Evolutionary conservation across 257 asterid species (phyloP).

Genomic region (Linderniella brevidens): DNA sequence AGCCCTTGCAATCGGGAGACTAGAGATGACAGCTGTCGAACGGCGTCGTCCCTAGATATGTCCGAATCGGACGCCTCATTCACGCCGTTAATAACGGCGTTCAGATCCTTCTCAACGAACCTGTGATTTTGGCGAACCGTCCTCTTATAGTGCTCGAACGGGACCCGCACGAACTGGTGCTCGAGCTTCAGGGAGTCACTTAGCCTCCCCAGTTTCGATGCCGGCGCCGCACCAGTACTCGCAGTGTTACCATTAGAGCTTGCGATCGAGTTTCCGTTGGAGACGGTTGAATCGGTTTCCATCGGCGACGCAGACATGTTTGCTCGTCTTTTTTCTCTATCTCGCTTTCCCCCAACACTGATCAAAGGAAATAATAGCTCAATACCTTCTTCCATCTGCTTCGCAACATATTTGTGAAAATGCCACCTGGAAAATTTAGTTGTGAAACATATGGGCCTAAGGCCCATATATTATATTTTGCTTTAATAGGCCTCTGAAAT

Average conservation of each 20-base stretch:
- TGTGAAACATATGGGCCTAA: no score
- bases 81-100: constrained; percentile 52
- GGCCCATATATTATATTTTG: no score
- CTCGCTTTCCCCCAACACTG: no score
- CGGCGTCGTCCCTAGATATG: constrained; percentile 57
- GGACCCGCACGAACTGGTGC: constrained; percentile 95
- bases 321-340: no score
- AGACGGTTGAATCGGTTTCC: no score
- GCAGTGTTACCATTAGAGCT: not conserved
- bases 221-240: constrained; percentile 15
- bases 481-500: no score
- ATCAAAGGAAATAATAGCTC: no score
- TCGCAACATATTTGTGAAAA: no score
- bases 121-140: constrained; percentile 95
- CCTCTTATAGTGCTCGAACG: constrained; percentile 85
- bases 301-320: no score
- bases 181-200: constrained; percentile 69
- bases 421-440: no score
- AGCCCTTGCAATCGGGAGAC: constrained; percentile 82
- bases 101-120: constrained; percentile 66
- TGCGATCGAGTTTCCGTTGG: no score
- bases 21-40: constrained; percentile 51
- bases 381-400: no score
- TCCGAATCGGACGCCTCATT: constrained; percentile 36
- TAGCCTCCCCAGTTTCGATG: constrained; percentile 42